phyloP scores from a whole-genome alignment of 768 basidiomycete species.

The Suillus bovinus region DNA sequence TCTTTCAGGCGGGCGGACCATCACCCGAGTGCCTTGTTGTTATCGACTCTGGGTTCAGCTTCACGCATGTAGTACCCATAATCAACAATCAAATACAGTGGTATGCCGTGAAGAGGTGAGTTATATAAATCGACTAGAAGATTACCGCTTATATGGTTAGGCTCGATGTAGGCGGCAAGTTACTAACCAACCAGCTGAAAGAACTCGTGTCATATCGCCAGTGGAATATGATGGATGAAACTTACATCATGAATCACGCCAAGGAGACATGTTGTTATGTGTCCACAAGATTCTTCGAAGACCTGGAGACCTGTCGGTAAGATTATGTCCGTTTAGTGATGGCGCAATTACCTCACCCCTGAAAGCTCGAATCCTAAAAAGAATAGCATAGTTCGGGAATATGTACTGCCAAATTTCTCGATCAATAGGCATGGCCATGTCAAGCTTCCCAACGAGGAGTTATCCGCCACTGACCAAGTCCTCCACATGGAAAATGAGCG shows the following conservation, averaged over 20 bases:
- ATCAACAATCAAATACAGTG: constrained; percentile 74
- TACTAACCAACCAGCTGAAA: constrained; percentile 93
- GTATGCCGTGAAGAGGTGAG: constrained; percentile 79
- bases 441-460: constrained; percentile 51
- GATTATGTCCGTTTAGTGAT: constrained; percentile 31
- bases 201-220: constrained; percentile 93
- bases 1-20: constrained; percentile 55
- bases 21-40: constrained; percentile 80
- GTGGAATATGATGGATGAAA: constrained; percentile 99
- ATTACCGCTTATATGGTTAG: constrained; percentile 42
- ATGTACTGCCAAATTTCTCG: constrained; percentile 87
- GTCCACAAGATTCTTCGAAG: constrained; percentile 65
- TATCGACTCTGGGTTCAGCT: constrained; percentile 92
- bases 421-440: constrained; percentile 61
- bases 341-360: constrained; percentile 20
- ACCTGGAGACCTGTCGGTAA: constrained; percentile 80
- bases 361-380: constrained; percentile 51
- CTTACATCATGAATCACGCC: constrained; percentile 88
- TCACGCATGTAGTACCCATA: constrained; percentile 88
- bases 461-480: constrained; percentile 62
- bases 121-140: constrained; percentile 16
- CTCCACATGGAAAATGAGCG: constrained; percentile 90
- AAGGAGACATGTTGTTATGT: constrained; percentile 93
- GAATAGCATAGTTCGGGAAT: constrained; percentile 82
- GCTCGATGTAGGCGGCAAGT: constrained; percentile 93